phyloP scores from a whole-genome alignment of 371 early-diverging fungal genomes.

The Mortierella sp. region DNA sequence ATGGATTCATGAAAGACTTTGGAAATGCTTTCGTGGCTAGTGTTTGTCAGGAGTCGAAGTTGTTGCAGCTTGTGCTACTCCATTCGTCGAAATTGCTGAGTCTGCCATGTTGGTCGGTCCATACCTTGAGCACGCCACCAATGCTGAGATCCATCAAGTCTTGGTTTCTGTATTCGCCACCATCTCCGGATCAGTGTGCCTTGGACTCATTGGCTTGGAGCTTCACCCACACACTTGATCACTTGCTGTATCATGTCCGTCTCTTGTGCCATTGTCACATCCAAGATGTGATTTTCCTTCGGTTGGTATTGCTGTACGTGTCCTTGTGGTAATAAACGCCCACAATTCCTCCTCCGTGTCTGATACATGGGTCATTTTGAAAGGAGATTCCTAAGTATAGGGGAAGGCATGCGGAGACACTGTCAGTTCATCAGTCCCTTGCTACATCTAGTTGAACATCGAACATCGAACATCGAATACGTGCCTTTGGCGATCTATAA shows the following conservation, averaged over 20 bases:
- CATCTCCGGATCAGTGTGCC: constrained; percentile 85
- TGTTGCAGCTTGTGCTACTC: constrained; percentile 88
- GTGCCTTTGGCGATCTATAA: no score
- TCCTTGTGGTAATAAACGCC: constrained; percentile 30
- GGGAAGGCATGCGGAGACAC: no score
- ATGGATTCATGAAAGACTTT: constrained; percentile 54
- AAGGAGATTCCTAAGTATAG: no score
- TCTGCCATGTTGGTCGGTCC: constrained; percentile 87
- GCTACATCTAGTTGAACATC: no score
- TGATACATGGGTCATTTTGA: constrained; percentile 8
- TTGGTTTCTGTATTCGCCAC: constrained; percentile 94
- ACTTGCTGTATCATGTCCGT: constrained; percentile 95
- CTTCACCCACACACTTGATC: constrained; percentile 71
- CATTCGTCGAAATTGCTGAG: constrained; percentile 87
- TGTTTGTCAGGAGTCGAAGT: constrained; percentile 89
- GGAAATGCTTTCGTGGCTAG: constrained; percentile 67
- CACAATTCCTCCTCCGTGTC: constrained; percentile 39
- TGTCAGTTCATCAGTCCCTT: no score
- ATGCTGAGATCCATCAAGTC: constrained; percentile 87
- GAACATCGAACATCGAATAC: no score
- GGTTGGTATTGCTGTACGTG: constrained; percentile 42
- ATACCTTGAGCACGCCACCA: constrained; percentile 88
- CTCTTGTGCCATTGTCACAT: constrained; percentile 86
- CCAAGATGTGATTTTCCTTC: constrained; percentile 74
- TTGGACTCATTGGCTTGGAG: constrained; percentile 77